A percentile compares a stretch with the other conserved stretches of the same genome.
These are phyloP conservation scores for Diddensiella santjacobensis DNA, from an alignment of 805 yeast species.

Conservation along the genomic window DNA sequence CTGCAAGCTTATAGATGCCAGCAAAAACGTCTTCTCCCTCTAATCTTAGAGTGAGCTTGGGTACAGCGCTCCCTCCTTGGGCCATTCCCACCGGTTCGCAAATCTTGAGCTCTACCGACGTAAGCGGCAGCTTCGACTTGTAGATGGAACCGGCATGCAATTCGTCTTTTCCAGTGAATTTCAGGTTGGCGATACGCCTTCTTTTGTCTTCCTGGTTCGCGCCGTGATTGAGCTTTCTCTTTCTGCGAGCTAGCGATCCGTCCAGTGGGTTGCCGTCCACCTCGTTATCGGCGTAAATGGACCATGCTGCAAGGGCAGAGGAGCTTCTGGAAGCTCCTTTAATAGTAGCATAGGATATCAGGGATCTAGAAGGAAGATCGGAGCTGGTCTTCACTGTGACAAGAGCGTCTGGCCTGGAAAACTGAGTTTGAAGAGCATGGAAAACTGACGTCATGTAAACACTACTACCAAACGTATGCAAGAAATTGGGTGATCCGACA, in stretches of 20 bases:
- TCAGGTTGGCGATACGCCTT: conserved; percentile 46
- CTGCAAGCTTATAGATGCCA: conserved; percentile 68
- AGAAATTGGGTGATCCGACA: conserved; percentile 58
- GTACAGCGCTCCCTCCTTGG: conserved; percentile 1
- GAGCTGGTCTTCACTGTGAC: conserved; percentile 38
- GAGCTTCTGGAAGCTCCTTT: conserved; percentile 62
- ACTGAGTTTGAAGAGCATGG: conserved; percentile 55
- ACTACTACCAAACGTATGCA: conserved; percentile 51
- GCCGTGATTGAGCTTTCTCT: conserved; percentile 19
- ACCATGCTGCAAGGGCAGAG: conserved; percentile 68
- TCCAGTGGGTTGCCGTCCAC: conserved; percentile 65
- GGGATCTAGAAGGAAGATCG: conserved; percentile 41
- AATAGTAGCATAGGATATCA: conserved; percentile 54
- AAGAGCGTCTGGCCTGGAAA: conserved; percentile 45
- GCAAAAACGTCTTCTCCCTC: conserved; percentile 72
- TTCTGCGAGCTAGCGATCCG: conserved; percentile 26
- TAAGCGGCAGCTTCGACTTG: conserved; percentile 14
- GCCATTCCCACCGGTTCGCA: conserved; percentile 2
- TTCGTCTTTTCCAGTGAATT: conserved; percentile 53
- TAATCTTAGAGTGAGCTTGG: conserved; percentile 33
- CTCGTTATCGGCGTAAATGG: conserved; percentile 59
- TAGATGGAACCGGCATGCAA: conserved; percentile 6
- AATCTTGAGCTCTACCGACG: conserved; percentile 17
- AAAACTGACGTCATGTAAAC: conserved; percentile 50
- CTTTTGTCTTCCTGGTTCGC: conserved; percentile 24